Base-by-base conservation (phyloP, 1,284 basidiomycete genomes). In the Lentinus polychrous region DNA sequence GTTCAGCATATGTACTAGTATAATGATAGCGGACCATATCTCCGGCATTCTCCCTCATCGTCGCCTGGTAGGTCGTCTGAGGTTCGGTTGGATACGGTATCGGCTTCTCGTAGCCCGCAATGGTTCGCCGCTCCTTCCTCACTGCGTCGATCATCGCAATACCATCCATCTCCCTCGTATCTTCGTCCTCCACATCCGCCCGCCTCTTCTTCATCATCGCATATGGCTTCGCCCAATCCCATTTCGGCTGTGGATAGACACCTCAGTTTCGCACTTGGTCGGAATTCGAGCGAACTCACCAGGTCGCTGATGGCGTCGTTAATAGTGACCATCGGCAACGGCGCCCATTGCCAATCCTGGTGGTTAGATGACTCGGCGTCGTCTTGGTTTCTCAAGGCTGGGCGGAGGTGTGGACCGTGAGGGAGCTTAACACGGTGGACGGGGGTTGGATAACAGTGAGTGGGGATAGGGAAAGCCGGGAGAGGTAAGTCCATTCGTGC, bases 251-350 rank as follows among this genome's bases (percentile, higher is more conserved):
- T 3, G 46, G 15, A 22, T 3, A 43, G 11, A 11, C 43, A 38
- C 38, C 22, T 22, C 43, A 33, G 23, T 42, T 15, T 22, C 15
- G 54, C n/a, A 7, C 47, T 27, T 39, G 47, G 22, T 38, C 18
- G 45, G 11, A 15, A 31, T 44, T 31, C 20, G 49, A 48, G 7
- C n/a, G 46, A 24, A 67, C 80, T 47, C 62, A 81, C 83, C 66
- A 88, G 57, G 56, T 87, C 84, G 22, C 70, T 65, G 47, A 83
- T 79, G n/a, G 83, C 79, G 56, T 82, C 78, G 38, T 74, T 59
- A 1, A 86, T 71, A 0, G 78, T 81, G 2, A 83, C 70, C 8
- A 74, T 61, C 38, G 61, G 66, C 24, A 81, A 59, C 12, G 84
- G 83, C 1, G 83, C 83, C 60, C 69, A 79, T 20, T 72, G 69